Evolutionary conservation across 2,329 filamentous ascomycete genomes (phyloP).

Genomic region (Ceratocystis ficicola): DNA sequence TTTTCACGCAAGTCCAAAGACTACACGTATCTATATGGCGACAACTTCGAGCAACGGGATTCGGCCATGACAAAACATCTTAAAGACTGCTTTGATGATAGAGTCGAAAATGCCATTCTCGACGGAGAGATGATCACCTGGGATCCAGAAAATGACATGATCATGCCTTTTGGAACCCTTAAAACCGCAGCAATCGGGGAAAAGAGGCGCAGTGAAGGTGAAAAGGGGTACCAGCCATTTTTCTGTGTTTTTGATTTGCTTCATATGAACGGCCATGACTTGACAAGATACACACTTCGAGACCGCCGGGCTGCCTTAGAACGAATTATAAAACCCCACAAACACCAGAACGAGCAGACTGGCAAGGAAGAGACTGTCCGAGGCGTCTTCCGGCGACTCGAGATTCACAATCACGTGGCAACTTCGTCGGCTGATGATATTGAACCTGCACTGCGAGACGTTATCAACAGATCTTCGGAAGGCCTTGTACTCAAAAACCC

Average conservation of each 20-base stretch:
- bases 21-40: slow-evolving; percentile 88
- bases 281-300: slow-evolving; percentile 71
- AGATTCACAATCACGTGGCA: slow-evolving; percentile 62
- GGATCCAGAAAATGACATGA: slow-evolving; percentile 74
- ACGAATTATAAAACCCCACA: slow-evolving; percentile 12
- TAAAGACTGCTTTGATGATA: slow-evolving; percentile 59
- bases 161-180: slow-evolving; percentile 80
- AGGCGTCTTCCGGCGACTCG: slow-evolving; percentile 61
- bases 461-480: slow-evolving; percentile 78
- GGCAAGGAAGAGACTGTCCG: slow-evolving; percentile 40
- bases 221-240: slow-evolving; percentile 50
- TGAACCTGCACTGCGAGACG: slow-evolving; percentile 64
- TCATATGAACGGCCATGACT: slow-evolving; percentile 65
- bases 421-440: slow-evolving; percentile 59
- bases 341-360: neutral
- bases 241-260: slow-evolving; percentile 86
- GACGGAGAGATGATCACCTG: slow-evolving; percentile 99
- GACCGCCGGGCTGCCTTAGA: slow-evolving; percentile 63
- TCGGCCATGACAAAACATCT: slow-evolving; percentile 72
- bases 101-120: slow-evolving; percentile 75
- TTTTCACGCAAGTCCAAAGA: slow-evolving; percentile 96
- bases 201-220: slow-evolving; percentile 50
- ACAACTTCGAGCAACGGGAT: slow-evolving; percentile 58
- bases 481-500: slow-evolving; percentile 92
- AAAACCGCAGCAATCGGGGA: slow-evolving; percentile 81